A percentile compares a stretch with the other conserved stretches of the same genome.
These are phyloP conservation scores for Aspergillus texensis DNA, from an alignment of 2,329 filamentous ascomycete species.

Conservation along the genomic window DNA sequence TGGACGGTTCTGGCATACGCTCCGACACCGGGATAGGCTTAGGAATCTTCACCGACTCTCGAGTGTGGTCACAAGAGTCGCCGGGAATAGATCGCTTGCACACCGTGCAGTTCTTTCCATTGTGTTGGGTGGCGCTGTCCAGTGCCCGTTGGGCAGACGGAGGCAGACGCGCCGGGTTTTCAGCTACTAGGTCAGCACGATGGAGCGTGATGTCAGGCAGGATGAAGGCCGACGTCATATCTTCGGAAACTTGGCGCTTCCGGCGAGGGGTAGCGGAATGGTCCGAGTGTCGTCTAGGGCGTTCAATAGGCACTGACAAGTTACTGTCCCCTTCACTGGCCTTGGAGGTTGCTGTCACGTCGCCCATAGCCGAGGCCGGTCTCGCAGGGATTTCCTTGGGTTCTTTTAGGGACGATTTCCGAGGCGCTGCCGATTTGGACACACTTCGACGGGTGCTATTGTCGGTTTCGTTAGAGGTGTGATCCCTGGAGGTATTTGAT, in stretches of 20 bases:
- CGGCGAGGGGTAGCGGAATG: slow-evolving; percentile 54
- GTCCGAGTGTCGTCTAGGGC: slow-evolving; percentile 44
- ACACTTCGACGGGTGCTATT: slow-evolving; percentile 41
- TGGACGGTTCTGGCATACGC: slow-evolving; percentile 45
- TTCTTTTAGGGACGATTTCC: slow-evolving; percentile 60
- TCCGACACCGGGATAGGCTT: slow-evolving; percentile 55
- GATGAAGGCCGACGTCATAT: slow-evolving; percentile 67
- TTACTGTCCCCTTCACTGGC: slow-evolving; percentile 35
- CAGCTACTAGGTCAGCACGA: slow-evolving; percentile 30
- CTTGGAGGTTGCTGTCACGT: slow-evolving; percentile 36
- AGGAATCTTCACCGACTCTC: slow-evolving; percentile 47
- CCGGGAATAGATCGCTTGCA: slow-evolving; percentile 51
- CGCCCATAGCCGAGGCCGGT: slow-evolving; percentile 39
- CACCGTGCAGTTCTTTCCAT: slow-evolving; percentile 59
- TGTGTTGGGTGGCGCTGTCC: slow-evolving; percentile 50
- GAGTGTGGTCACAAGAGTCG: slow-evolving; percentile 37
- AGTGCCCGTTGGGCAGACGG: slow-evolving; percentile 45
- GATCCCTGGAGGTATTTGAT: slow-evolving; percentile 32
- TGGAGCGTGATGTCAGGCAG: slow-evolving; percentile 63
- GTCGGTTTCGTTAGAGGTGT: slow-evolving; percentile 43
- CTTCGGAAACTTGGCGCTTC: slow-evolving; percentile 51
- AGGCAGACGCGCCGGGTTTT: slow-evolving; percentile 38
- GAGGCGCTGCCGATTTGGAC: slow-evolving; percentile 43
- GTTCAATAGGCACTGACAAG: slow-evolving; percentile 31
- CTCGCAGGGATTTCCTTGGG: slow-evolving; percentile 40